A percentile compares a stretch with the other conserved stretches of the same genome.
phyloP scores from a whole-genome alignment of 148 eudicot species.

The Polygonum aviculare region DNA sequence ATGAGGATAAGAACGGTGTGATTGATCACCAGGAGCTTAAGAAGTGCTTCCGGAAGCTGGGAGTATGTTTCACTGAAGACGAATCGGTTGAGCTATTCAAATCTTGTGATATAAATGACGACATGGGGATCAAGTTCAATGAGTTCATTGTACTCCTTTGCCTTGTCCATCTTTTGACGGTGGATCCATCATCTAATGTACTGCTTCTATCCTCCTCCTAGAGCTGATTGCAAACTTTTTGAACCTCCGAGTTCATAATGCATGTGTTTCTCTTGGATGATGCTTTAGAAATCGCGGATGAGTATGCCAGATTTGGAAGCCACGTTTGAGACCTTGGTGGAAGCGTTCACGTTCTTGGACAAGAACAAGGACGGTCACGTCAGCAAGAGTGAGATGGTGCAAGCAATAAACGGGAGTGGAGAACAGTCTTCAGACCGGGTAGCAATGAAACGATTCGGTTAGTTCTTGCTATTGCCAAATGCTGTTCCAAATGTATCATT shows the following conservation, averaged over 20 bases:
- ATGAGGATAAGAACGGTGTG: slow-evolving; percentile 65
- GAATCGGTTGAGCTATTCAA: slow-evolving; percentile 62
- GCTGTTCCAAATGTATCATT: no score
- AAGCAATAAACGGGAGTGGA: slow-evolving; percentile 71
- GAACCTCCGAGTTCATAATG: no score
- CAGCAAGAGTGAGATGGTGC: slow-evolving; percentile 75
- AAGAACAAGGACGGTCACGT: slow-evolving; percentile 92
- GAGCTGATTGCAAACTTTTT: no score
- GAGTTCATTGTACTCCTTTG: slow-evolving; percentile 92
- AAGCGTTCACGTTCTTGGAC: slow-evolving; percentile 86
- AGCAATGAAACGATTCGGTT: slow-evolving; percentile 87
- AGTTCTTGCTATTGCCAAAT: slow-evolving; percentile 10
- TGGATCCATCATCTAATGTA: slow-evolving; percentile 34
- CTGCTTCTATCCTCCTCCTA: not conserved
- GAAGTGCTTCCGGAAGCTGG: slow-evolving; percentile 54
- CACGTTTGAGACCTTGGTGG: slow-evolving; percentile 77
- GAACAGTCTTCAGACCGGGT: slow-evolving; percentile 79
- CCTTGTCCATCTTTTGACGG: slow-evolving; percentile 80
- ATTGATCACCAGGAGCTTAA: slow-evolving; percentile 74
- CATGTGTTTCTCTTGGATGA: slow-evolving; percentile 19
- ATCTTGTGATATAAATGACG: slow-evolving; percentile 68
- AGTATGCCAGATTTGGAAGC: slow-evolving; percentile 68
- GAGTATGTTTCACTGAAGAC: slow-evolving; percentile 63
- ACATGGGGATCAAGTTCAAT: slow-evolving; percentile 56
- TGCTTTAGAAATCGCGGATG: slow-evolving; percentile 52